These are phyloP conservation scores for Sungouiozyma ichnusensis DNA, from an alignment of 805 yeast genomes.

Conservation along the genomic window DNA sequence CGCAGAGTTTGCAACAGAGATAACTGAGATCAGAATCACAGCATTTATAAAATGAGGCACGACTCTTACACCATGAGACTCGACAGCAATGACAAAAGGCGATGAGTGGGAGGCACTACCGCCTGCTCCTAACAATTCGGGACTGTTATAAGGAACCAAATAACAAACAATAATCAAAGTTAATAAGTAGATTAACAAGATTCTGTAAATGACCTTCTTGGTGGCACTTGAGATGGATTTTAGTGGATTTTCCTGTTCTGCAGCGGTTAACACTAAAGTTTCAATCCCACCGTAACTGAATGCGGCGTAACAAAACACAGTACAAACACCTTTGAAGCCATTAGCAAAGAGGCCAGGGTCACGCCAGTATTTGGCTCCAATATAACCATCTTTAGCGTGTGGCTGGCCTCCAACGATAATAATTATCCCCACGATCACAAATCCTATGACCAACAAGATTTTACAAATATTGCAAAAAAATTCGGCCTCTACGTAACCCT, in stretches of 20 bases:
- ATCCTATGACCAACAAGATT: conserved; percentile 34
- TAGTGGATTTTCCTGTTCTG: conserved; percentile 43
- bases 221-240: conserved; percentile 53
- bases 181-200: conserved; percentile 45
- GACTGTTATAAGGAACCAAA: conserved; percentile 57
- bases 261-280: conserved; percentile 59
- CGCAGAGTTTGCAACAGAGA: conserved; percentile 53
- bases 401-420: conserved; percentile 40
- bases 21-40: conserved; percentile 45
- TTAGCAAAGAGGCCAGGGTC: conserved; percentile 44
- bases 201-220: conserved; percentile 47
- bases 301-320: conserved; percentile 62
- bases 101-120: conserved; percentile 36
- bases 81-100: conserved; percentile 41
- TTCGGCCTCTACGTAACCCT: conserved; percentile 46
- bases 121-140: conserved; percentile 37
- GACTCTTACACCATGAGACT: conserved; percentile 33
- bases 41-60: conserved; percentile 46
- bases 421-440: conserved; percentile 41
- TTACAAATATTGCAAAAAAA: conserved; percentile 37
- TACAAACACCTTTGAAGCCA: conserved; percentile 51
- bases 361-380: conserved; percentile 37
- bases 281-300: conserved; percentile 66
- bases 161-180: conserved; percentile 50
- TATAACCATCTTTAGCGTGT: conserved; percentile 26